phyloP scores from a whole-genome alignment of 164 flowering plant genomes.

The Warburgia ugandensis region DNA sequence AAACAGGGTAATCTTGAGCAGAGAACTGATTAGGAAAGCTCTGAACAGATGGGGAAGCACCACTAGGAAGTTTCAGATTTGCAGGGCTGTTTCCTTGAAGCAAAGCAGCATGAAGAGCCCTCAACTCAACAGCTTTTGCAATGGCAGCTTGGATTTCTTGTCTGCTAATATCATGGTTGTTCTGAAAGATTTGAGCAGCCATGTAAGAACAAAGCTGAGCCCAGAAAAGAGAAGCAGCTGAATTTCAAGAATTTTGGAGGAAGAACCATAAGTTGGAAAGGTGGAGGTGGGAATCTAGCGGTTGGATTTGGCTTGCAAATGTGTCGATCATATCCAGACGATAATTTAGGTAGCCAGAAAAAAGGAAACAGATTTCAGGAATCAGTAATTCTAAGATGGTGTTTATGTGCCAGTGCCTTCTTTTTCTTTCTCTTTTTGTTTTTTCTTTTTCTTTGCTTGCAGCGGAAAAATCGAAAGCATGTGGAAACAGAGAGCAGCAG shows the following conservation, averaged over 20 bases:
- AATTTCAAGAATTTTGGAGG: neutral
- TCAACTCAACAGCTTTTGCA: slow-evolving; percentile 84
- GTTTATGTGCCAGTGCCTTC: neutral
- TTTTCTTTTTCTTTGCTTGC: slow-evolving; percentile 4
- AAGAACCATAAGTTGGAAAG: too few species aligned
- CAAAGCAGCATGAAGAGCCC: slow-evolving; percentile 90
- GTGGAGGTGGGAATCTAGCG: slow-evolving; percentile 19
- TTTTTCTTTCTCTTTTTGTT: too few species aligned
- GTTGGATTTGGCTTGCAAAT: slow-evolving; percentile 26
- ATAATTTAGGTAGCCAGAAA: slow-evolving; percentile 27
- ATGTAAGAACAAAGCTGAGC: slow-evolving; percentile 17
- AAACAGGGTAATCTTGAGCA: slow-evolving; percentile 92
- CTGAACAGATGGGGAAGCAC: slow-evolving; percentile 44
- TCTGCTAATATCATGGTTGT: slow-evolving; percentile 36
- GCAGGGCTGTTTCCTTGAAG: slow-evolving; percentile 61
- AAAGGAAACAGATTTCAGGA: slow-evolving; percentile 7
- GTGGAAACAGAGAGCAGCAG: slow-evolving; percentile 11
- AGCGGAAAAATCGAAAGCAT: slow-evolving; percentile 14
- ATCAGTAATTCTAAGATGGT: too few species aligned
- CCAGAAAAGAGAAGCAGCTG: neutral
- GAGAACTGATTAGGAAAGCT: slow-evolving; percentile 46
- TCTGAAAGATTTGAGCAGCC: slow-evolving; percentile 35
- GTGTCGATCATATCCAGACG: slow-evolving; percentile 13
- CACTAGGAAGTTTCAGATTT: slow-evolving; percentile 23
- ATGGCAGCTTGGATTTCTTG: slow-evolving; percentile 74